phyloP scores from a whole-genome alignment of 2,329 filamentous ascomycete species.

The Monosporascus cannonballus region DNA sequence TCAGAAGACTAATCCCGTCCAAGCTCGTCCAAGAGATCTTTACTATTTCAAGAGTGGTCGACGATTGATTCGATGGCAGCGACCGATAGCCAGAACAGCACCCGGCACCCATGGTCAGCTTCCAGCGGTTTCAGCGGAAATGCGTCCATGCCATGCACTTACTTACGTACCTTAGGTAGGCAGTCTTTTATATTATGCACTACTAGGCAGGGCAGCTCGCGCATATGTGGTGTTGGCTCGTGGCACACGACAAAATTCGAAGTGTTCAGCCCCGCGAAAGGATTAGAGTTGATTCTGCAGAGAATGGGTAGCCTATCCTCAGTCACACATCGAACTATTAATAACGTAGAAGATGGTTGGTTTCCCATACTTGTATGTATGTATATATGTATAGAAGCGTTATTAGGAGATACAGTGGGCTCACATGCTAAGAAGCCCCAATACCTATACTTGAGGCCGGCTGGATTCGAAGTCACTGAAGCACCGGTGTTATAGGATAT shows the following conservation, averaged over 20 bases:
- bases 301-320: too few relatives aligned
- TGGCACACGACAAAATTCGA: background rate
- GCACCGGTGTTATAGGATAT: background rate
- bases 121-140: background rate
- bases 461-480: too few relatives aligned
- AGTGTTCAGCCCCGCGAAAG: too few relatives aligned
- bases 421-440: too few relatives aligned
- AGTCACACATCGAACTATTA: too few relatives aligned
- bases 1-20: background rate
- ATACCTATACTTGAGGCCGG: too few relatives aligned
- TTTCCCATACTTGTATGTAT: too few relatives aligned
- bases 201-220: background rate
- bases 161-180: background rate
- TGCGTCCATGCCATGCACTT: background rate
- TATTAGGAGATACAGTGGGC: too few relatives aligned
- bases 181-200: background rate
- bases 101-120: background rate
- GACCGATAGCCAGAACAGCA: background rate
- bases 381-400: too few relatives aligned
- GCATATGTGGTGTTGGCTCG: background rate
- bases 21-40: background rate
- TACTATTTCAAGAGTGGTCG: background rate
- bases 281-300: too few relatives aligned
- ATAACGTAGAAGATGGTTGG: too few relatives aligned
- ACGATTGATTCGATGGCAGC: background rate